phyloP scores from a whole-genome alignment of 495 filamentous ascomycete genomes.

The Neurospora sp. region DNA sequence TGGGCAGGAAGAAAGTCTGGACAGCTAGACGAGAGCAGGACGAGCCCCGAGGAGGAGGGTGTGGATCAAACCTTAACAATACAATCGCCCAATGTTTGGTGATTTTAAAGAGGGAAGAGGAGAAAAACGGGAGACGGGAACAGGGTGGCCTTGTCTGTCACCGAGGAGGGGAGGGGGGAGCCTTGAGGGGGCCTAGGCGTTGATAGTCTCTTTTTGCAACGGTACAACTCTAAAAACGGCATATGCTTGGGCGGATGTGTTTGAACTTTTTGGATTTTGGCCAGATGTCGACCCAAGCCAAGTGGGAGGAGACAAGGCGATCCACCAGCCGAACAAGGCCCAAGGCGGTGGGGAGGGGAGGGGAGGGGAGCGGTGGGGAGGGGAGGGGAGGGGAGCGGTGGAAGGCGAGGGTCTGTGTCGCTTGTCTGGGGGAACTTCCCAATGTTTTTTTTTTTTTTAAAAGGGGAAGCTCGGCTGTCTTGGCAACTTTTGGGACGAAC shows the following conservation, averaged over 20 bases:
- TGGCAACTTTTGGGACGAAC: neutral
- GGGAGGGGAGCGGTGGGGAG: neutral
- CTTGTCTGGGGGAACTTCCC: neutral
- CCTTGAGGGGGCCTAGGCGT: neutral
- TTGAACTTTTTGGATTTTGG: neutral
- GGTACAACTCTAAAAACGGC: neutral
- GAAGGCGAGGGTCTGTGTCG: neutral
- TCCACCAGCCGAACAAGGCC: neutral
- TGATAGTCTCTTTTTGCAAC: neutral
- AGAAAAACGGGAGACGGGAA: neutral
- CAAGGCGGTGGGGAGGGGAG: neutral
- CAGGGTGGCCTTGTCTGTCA: neutral
- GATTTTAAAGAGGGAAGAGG: neutral
- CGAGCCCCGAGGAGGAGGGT: neutral
- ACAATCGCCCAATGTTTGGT: neutral
- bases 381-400: neutral
- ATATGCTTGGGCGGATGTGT: neutral
- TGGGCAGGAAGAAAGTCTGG: neutral
- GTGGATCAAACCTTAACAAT: neutral
- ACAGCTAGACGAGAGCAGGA: neutral
- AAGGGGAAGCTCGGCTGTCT: neutral
- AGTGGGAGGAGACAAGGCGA: neutral
- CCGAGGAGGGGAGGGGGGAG: neutral
- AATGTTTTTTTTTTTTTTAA: neutral
- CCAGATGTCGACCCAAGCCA: neutral